Conservation (phyloP, 208 protist species). For the Acanthamoeba culbertsoni region DNA sequence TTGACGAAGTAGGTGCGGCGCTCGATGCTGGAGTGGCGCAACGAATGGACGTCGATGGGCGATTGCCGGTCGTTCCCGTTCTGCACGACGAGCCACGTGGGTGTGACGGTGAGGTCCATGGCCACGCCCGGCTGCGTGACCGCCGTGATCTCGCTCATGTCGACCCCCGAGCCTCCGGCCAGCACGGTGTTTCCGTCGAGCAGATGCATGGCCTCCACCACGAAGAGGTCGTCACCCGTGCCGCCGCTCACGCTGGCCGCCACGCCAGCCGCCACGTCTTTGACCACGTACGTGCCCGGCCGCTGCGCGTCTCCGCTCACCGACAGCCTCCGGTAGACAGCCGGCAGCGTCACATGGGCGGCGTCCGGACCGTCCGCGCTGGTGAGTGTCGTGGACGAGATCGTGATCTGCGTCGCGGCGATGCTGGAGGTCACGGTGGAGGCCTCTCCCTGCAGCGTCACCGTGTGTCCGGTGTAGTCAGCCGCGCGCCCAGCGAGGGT, state of each 20-base stretch:
- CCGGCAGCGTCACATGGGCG: background rate
- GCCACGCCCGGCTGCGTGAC: background rate
- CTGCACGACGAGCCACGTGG: background rate
- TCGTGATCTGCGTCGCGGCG: background rate
- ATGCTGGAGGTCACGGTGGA: background rate
- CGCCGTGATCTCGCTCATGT: background rate
- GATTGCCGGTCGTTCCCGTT: background rate
- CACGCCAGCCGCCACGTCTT: background rate
- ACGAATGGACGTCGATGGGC: background rate
- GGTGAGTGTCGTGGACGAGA: background rate
- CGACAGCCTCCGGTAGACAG: background rate
- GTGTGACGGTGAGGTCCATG: background rate
- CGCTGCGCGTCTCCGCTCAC: background rate
- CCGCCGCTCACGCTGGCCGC: background rate
- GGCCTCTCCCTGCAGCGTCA: background rate
- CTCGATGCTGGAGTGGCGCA: constrained; percentile 21
- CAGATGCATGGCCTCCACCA: background rate
- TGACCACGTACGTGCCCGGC: background rate
- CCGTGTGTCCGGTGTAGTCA: background rate
- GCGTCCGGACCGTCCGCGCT: background rate
- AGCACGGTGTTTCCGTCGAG: background rate
- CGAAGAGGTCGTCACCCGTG: background rate
- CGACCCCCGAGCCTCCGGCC: background rate
- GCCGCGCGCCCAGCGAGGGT: background rate
- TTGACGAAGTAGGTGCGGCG: background rate